These are phyloP conservation scores for Magnusiomyces suaveolens DNA, from an alignment of 1,139 yeast species.

Conservation along the genomic window DNA sequence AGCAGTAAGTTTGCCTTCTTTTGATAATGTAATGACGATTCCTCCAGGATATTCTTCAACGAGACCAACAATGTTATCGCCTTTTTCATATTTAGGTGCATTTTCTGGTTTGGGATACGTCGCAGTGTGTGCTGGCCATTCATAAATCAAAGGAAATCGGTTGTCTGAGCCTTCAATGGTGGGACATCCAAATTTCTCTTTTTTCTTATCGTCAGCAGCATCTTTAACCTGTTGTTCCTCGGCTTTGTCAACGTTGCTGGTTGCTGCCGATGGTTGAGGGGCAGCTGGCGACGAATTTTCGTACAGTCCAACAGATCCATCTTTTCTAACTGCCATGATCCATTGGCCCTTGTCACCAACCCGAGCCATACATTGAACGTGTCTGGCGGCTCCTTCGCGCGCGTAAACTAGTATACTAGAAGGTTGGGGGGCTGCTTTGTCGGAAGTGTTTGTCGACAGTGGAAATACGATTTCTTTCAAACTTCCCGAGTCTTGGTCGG, in stretches of 20 bases:
- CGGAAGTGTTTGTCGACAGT: conserved; percentile 28
- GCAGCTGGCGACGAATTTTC: conserved; percentile 1
- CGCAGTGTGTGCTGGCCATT: conserved; percentile 6
- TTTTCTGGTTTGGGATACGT: conserved; percentile 2
- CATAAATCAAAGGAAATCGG: conserved; percentile 2
- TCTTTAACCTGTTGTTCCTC: not conserved
- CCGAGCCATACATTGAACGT: conserved; percentile 23
- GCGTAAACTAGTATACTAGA: conserved; percentile 21
- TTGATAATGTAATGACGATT: conserved; percentile 18
- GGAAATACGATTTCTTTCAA: conserved; percentile 27
- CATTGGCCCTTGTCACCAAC: conserved; percentile 15
- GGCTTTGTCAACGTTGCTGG: not conserved
- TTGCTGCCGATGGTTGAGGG: not conserved
- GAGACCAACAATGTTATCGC: conserved; percentile 26
- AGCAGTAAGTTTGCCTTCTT: conserved; percentile 24
- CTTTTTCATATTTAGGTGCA: conserved; percentile 14
- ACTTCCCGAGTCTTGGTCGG: conserved; percentile 33
- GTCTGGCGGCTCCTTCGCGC: conserved; percentile 23
- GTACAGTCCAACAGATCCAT: conserved; percentile 15
- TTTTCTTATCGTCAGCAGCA: not conserved
- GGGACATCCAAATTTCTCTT: not conserved
- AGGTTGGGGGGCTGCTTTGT: conserved; percentile 26
- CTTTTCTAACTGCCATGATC: conserved; percentile 11
- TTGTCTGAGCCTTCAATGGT: not conserved
- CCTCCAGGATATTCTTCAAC: conserved; percentile 13